Percentiles rank a stretch among this genome's conserved stretches.
phyloP scores from a whole-genome alignment of 306 rosid species.

The Prunus davidiana region DNA sequence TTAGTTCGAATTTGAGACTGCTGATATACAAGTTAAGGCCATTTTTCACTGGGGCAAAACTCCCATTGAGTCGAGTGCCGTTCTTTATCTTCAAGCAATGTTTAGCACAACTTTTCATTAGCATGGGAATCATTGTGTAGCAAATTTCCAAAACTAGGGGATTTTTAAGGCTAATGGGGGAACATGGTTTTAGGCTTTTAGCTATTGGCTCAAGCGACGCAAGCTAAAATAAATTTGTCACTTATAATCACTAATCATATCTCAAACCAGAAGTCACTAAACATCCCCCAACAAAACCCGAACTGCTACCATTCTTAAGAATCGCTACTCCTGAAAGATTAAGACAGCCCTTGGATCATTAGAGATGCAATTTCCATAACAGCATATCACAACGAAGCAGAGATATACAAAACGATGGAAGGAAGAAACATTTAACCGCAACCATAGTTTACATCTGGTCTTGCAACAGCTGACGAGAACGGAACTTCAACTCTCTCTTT shows the following conservation, averaged over 20 bases:
- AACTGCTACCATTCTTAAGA: neutral
- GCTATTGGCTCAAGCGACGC: too few relatives aligned
- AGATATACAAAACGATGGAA: slow-evolving; percentile 33
- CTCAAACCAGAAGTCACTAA: neutral
- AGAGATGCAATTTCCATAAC: slow-evolving; percentile 10
- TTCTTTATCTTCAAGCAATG: too few relatives aligned
- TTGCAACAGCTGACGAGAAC: slow-evolving; percentile 66
- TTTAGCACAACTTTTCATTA: too few relatives aligned
- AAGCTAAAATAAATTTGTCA: too few relatives aligned
- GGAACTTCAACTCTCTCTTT: slow-evolving; percentile 98
- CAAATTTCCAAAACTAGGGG: too few relatives aligned
- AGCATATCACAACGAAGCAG: slow-evolving; percentile 2
- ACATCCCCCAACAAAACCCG: neutral
- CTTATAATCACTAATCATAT: too few relatives aligned
- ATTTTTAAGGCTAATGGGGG: too few relatives aligned
- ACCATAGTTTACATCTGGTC: slow-evolving; percentile 94
- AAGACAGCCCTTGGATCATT: slow-evolving; percentile 23
- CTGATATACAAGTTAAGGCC: too few relatives aligned
- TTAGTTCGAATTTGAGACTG: too few relatives aligned
- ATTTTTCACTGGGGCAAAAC: accelerated
- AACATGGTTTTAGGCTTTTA: too few relatives aligned
- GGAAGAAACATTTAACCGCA: slow-evolving; percentile 48
- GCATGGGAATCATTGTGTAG: too few relatives aligned
- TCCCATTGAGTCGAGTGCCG: too few relatives aligned
- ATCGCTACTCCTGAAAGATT: neutral